Base-by-base conservation (phyloP, 768 basidiomycete genomes). In the Lyophyllum shimeji region DNA sequence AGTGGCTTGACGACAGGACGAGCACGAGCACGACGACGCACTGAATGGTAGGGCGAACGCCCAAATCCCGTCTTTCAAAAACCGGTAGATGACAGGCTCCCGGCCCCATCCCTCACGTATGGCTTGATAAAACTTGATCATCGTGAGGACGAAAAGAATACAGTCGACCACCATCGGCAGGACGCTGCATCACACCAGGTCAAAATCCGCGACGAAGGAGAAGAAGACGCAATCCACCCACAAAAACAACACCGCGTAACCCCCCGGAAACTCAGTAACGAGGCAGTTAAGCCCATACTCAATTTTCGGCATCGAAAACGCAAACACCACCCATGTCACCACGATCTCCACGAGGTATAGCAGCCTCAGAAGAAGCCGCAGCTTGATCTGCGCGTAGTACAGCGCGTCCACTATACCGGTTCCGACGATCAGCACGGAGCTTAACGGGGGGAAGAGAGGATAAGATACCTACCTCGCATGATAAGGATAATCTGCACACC, bases 61-160 rank as follows among this genome's bases (percentile, higher is more conserved):
- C 48, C 48, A 50, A 7, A 50, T 50, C n/a, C 48, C 48, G 13
- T 50, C 48, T n/a, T 37, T 34, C 33, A 46, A 50, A 18, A 50
- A 50, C 2, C 48, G n/a, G 37, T 50, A 37, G 18, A 50, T 50
- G 2, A 37, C 48, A 37, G 48, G 48, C 18, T 50, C 48, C 2
- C 48, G 48, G 18, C 48, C 48, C 48, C 37, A 50, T 8, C 37
- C 37, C 24, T 50, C 48, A n/a, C 48, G 37, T 7, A 50, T 25
- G 4, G 48, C 48, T 21, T 50, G 21, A 29, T 50, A 50, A 25
- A 50, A 40, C 24, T 40, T 50, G 25, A 46, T 7, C 46, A 46
- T 46, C 25, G 46, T 46, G 6, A 46, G 25, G 0, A 29, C 8
- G 48, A 40, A 34, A 1, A 50, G 48, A 7, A 50, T 13, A 12